These are phyloP conservation scores for Carpinus viminea DNA, from an alignment of 306 rosid genomes.

Conservation along the genomic window DNA sequence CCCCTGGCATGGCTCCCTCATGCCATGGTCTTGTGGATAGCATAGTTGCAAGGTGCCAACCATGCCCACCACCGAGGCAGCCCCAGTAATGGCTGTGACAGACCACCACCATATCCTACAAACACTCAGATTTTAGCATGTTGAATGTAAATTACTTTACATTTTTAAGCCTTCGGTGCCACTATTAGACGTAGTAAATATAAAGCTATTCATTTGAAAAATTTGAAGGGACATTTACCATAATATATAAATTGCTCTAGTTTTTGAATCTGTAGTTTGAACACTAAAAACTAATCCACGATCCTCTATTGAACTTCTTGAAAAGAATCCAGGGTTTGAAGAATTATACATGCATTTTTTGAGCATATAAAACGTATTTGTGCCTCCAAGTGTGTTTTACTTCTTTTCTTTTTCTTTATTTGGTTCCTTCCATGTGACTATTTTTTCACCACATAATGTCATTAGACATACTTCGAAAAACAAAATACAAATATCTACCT, in stretches of 20 bases:
- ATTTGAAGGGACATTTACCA: neutral
- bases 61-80: too few species aligned
- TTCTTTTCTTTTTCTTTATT: neutral
- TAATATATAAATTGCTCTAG: neutral
- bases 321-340: neutral
- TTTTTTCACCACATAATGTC: conserved; percentile 11
- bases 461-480: conserved; percentile 3
- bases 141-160: neutral
- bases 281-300: neutral
- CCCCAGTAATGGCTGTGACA: too few species aligned
- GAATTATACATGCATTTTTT: neutral
- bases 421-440: neutral
- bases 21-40: too few species aligned
- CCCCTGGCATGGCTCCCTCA: too few species aligned
- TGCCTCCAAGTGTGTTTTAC: neutral
- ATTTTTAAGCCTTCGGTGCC: neutral
- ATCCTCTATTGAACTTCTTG: neutral
- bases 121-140: neutral
- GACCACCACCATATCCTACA: neutral
- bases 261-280: neutral
- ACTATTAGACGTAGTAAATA: neutral
- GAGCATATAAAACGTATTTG: neutral
- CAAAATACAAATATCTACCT: conserved; percentile 47
- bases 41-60: too few species aligned
- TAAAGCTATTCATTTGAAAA: neutral